phyloP scores from a whole-genome alignment of 257 asterid species.

The Nicotiana obtusifolia region DNA sequence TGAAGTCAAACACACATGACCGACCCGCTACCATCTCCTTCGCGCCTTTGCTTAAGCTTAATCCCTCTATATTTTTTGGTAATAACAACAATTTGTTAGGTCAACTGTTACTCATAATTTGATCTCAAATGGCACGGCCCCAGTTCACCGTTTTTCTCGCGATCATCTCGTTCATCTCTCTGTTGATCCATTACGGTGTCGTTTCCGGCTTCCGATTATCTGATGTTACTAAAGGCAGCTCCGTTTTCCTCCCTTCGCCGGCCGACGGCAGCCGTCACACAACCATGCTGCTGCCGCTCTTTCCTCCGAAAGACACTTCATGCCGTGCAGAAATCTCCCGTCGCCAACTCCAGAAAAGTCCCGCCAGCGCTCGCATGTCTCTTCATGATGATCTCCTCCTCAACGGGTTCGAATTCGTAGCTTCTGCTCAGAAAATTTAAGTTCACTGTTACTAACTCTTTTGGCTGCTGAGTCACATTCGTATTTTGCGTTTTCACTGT shows the following conservation, averaged over 20 bases:
- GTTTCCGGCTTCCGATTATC: not conserved
- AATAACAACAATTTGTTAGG: not conserved
- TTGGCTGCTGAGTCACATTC: not conserved
- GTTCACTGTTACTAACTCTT: not conserved
- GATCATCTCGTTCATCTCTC: not conserved
- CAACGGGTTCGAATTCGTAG: slow-evolving; percentile 35
- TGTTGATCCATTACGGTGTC: not conserved
- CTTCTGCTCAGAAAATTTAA: not conserved
- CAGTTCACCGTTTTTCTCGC: not conserved
- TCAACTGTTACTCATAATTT: not conserved
- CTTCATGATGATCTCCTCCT: slow-evolving; percentile 72
- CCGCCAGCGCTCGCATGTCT: slow-evolving; percentile 49
- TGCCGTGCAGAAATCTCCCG: slow-evolving; percentile 21
- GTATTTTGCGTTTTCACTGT: not conserved
- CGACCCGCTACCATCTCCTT: not conserved
- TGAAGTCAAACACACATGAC: slow-evolving; percentile 1
- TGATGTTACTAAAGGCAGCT: not conserved
- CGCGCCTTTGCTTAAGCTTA: not conserved
- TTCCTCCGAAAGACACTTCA: slow-evolving; percentile 11
- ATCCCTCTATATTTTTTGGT: not conserved
- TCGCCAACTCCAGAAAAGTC: slow-evolving; percentile 32
- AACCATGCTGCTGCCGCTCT: slow-evolving; percentile 10
- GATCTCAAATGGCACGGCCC: slow-evolving; percentile 3
- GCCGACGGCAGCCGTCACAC: not conserved
- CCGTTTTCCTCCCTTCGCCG: not conserved